A percentile compares a stretch with the other conserved stretches of the same genome.
Conservation (phyloP, 257 asterid genomes). For the Solanum ahanhuiri region DNA sequence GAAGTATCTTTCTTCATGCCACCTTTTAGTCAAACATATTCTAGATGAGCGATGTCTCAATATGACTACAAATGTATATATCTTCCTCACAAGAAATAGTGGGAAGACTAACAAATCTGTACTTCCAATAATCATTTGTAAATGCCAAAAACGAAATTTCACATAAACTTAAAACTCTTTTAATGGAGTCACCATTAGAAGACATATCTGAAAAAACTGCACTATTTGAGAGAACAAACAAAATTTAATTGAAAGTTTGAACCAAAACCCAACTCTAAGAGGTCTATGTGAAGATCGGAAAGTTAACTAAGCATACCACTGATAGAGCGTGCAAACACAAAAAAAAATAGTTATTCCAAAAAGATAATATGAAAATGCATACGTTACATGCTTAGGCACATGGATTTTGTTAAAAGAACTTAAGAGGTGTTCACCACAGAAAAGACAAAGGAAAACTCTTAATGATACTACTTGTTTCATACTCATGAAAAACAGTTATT, state of each 20-base stretch:
- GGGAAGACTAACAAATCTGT: background rate
- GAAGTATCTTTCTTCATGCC: background rate
- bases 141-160: background rate
- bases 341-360: background rate
- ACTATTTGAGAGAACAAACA: background rate
- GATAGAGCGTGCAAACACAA: background rate
- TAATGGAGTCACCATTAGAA: background rate
- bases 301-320: background rate
- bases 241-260: background rate
- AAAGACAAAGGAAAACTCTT: background rate
- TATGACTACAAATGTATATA: too few species aligned
- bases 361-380: background rate
- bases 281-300: background rate
- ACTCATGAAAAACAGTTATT: background rate
- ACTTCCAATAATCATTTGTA: background rate
- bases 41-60: background rate
- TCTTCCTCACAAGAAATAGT: background rate
- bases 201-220: background rate
- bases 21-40: background rate
- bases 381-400: background rate
- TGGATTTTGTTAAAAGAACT: background rate
- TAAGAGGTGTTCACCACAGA: background rate
- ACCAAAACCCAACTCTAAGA: background rate
- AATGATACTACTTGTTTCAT: background rate
- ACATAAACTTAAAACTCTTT: background rate